These are phyloP conservation scores for Elaeis guineensis DNA, from an alignment of 176 grass and related monocot species.

Conservation along the genomic window DNA sequence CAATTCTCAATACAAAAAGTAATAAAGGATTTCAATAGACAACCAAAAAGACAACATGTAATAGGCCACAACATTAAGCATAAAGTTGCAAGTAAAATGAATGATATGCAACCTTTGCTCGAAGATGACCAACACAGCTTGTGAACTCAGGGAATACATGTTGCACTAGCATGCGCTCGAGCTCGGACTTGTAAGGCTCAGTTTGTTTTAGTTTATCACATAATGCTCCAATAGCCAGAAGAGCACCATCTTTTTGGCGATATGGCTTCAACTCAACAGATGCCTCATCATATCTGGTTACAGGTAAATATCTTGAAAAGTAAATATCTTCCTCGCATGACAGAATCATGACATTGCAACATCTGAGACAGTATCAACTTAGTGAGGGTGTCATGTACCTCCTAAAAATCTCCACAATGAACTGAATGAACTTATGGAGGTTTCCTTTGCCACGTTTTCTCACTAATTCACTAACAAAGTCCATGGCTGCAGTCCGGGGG, in stretches of 20 bases:
- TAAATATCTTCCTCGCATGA: no score
- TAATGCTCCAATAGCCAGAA: constrained; percentile 85
- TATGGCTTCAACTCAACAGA: constrained; percentile 52
- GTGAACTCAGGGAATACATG: constrained; percentile 79
- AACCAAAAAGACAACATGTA: neutral
- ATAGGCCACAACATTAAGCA: neutral
- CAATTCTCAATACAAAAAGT: no score
- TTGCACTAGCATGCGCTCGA: constrained; percentile 72
- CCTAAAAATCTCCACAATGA: constrained; percentile 73
- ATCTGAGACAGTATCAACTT: no score
- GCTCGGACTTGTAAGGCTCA: constrained; percentile 67
- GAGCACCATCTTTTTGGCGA: constrained; percentile 88
- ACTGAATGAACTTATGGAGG: constrained; percentile 88
- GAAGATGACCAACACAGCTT: constrained; percentile 57
- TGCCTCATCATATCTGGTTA: constrained; percentile 56
- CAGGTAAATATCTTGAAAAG: no score
- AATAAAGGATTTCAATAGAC: neutral
- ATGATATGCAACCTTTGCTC: constrained; percentile 54
- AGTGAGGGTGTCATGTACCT: constrained; percentile 27
- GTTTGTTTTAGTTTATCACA: constrained; percentile 92
- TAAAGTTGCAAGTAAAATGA: constrained; percentile 3
- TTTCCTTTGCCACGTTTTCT: constrained; percentile 81
- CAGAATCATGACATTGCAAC: no score
- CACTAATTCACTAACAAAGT: constrained; percentile 90
- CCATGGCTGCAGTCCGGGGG: constrained; percentile 89